These are phyloP conservation scores for Waitea zeae DNA, from an alignment of 1,284 basidiomycete genomes.

Conservation along the genomic window DNA sequence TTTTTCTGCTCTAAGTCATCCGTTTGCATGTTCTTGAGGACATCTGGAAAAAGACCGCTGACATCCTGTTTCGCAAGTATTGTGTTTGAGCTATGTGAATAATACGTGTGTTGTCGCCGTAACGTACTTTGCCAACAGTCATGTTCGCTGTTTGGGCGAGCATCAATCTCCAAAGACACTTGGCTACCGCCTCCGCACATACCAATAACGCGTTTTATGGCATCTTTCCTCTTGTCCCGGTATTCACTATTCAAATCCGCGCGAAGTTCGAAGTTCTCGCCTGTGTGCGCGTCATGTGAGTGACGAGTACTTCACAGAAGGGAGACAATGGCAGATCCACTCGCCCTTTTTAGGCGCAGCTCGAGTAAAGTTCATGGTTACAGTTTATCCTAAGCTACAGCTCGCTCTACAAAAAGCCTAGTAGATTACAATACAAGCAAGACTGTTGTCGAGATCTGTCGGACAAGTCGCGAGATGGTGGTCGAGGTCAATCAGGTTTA, in stretches of 20 bases:
- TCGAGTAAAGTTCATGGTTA: neutral
- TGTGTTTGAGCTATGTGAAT: constrained; percentile 8
- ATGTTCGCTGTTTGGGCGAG: constrained; percentile 53
- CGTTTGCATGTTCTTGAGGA: constrained; percentile 98
- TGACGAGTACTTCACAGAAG: too few relatives aligned
- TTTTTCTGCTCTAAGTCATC: constrained; percentile 93
- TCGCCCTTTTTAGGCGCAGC: neutral
- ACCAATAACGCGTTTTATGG: constrained; percentile 83
- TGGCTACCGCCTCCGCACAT: neutral
- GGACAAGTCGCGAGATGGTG: too few relatives aligned
- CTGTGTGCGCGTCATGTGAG: constrained; percentile 20
- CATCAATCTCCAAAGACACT: neutral
- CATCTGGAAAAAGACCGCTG: constrained; percentile 91
- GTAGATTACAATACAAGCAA: too few relatives aligned
- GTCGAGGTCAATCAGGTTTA: too few relatives aligned
- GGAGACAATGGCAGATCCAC: too few relatives aligned
- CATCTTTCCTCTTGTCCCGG: constrained; percentile 91
- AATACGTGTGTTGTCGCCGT: constrained; percentile 1
- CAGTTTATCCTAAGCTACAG: neutral
- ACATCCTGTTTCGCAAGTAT: constrained; percentile 58
- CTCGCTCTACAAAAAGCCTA: too few relatives aligned
- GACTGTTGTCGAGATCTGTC: too few relatives aligned
- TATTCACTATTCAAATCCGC: constrained; percentile 95
- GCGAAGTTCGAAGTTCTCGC: constrained; percentile 90
- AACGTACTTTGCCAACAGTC: constrained; percentile 79